Evolutionary conservation across 1,284 basidiomycete species (phyloP).

Genomic region (Papiliotrema laurentii): DNA sequence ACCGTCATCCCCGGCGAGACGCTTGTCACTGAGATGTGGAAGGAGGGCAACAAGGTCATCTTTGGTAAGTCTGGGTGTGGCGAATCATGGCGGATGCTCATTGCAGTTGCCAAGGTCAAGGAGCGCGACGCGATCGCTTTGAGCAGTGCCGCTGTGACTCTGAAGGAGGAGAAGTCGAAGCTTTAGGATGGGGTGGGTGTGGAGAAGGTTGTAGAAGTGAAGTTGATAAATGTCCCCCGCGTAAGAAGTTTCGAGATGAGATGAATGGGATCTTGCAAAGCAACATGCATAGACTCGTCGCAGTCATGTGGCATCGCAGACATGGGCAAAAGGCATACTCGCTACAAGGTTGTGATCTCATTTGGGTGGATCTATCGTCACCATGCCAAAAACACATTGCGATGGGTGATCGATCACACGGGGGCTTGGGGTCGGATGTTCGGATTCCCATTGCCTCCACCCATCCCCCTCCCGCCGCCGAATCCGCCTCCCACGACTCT

Average conservation of each 20-base stretch:
- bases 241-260: too few relatives aligned
- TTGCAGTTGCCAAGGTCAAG: slow-evolving; percentile 51
- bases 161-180: slow-evolving; percentile 38
- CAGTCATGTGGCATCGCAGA: neutral
- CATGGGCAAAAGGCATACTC: too few relatives aligned
- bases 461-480: slow-evolving; percentile 23
- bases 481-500: neutral
- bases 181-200: too few relatives aligned
- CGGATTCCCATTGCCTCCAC: slow-evolving; percentile 24
- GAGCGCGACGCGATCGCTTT: slow-evolving; percentile 53
- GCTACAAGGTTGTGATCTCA: too few relatives aligned
- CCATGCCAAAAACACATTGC: neutral
- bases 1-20: slow-evolving; percentile 91
- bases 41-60: slow-evolving; percentile 84
- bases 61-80: slow-evolving; percentile 82
- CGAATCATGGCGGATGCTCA: too few relatives aligned
- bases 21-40: slow-evolving; percentile 94
- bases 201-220: slow-evolving; percentile 37
- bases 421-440: slow-evolving; percentile 9
- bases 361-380: neutral
- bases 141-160: slow-evolving; percentile 53
- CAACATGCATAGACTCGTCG: too few relatives aligned
- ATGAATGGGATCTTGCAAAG: too few relatives aligned
- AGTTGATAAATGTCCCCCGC: too few relatives aligned
- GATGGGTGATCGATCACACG: neutral